Evolutionary conservation across 495 filamentous ascomycete genomes (phyloP).

Genomic region (Penicillium ochrochloron): DNA sequence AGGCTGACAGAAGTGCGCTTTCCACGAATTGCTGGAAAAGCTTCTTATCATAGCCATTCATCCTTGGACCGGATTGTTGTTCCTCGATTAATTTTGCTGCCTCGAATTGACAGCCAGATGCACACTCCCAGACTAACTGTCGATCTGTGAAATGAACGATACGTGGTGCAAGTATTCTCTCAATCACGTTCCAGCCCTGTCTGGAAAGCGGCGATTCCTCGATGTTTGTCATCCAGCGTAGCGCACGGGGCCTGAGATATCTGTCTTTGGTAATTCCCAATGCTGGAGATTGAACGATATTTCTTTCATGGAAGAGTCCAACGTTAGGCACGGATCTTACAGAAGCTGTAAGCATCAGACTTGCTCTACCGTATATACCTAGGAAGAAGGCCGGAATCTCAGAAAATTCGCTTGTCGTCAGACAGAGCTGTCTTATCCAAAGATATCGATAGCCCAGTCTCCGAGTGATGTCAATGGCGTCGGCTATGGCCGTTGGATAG

Average conservation of each 20-base stretch:
- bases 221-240: background rate
- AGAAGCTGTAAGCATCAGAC: conserved; percentile 1
- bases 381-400: background rate
- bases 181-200: conserved; percentile 2
- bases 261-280: background rate
- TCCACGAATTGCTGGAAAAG: background rate
- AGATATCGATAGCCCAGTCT: conserved; percentile 17
- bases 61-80: background rate
- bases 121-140: conserved; percentile 20
- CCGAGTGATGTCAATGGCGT: conserved; percentile 11
- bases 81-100: background rate
- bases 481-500: conserved; percentile 7
- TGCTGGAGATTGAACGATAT: background rate
- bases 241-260: background rate
- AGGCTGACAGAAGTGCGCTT: background rate
- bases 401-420: conserved; percentile 2
- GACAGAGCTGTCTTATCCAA: conserved; percentile 16
- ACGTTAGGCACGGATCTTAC: background rate
- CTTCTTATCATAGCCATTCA: background rate
- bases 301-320: background rate
- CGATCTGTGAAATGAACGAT: conserved; percentile 18
- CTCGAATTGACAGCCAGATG: conserved; percentile 12
- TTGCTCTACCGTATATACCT: background rate
- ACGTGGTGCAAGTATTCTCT: conserved; percentile 16
- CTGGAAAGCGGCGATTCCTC: background rate